Evolutionary conservation across 768 basidiomycete species (phyloP).

Genomic region (Tylopilus sp.): DNA sequence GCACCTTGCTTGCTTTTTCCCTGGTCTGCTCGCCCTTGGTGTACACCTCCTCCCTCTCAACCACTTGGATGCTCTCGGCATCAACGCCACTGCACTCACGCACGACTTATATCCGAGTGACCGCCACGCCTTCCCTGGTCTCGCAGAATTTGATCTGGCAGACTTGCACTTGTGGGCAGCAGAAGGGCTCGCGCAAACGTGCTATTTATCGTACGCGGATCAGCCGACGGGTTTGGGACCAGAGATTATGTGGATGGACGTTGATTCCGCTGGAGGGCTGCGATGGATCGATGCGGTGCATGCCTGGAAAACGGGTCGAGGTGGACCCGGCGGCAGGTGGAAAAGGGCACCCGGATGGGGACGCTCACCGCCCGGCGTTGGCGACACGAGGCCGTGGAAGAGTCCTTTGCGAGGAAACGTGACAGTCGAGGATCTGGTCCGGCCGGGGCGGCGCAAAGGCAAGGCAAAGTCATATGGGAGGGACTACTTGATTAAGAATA

Average conservation of each 20-base stretch:
- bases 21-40: conserved; percentile 72
- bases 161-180: conserved; percentile 74
- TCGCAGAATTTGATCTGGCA: conserved; percentile 46
- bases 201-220: conserved; percentile 69
- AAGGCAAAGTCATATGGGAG: conserved; percentile 23
- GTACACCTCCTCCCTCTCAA: conserved; percentile 59
- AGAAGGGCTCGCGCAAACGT: conserved; percentile 70
- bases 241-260: conserved; percentile 37
- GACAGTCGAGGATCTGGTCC: background rate
- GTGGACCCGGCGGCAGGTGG: background rate
- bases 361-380: conserved; percentile 49
- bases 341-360: conserved; percentile 26
- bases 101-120: no score
- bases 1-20: conserved; percentile 76
- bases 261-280: conserved; percentile 10
- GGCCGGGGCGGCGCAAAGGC: background rate
- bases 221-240: conserved; percentile 65
- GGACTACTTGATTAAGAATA: conserved; percentile 51
- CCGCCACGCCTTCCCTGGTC: conserved; percentile 32
- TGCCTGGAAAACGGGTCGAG: conserved; percentile 38
- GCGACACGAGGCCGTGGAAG: conserved; percentile 29
- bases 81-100: conserved; percentile 39
- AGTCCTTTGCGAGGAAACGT: conserved; percentile 1
- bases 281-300: conserved; percentile 33
- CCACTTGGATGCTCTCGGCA: conserved; percentile 43